Percentiles rank a stretch among this genome's conserved stretches.
phyloP scores from a whole-genome alignment of 257 asterid genomes.

The Ophiorrhiza pumila region DNA sequence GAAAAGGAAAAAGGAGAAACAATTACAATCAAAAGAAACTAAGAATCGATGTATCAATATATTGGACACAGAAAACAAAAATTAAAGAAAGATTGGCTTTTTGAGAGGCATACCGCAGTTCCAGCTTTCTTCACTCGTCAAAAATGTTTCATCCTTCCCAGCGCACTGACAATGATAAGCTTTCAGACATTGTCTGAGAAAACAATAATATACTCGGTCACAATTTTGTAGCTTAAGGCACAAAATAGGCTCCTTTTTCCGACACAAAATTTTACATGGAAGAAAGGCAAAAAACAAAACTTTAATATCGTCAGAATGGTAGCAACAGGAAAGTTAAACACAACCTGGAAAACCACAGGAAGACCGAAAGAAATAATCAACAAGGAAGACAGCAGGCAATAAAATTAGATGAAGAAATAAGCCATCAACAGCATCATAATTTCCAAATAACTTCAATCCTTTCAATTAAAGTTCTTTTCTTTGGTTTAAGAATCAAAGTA shows the following conservation, averaged over 20 bases:
- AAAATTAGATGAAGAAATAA: not conserved
- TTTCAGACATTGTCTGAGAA: constrained; percentile 71
- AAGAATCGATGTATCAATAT: not conserved
- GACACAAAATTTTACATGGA: not conserved
- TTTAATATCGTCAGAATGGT: not conserved
- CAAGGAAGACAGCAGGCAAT: not conserved
- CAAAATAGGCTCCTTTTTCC: not conserved
- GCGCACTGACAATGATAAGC: constrained; percentile 67
- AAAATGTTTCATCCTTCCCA: constrained; percentile 43
- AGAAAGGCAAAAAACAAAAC: not conserved
- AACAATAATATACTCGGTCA: constrained; percentile 1
- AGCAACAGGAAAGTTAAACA: not conserved
- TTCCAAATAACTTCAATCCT: not conserved
- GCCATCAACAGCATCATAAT: not conserved
- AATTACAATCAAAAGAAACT: not conserved
- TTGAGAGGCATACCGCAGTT: constrained; percentile 53
- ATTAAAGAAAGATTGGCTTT: constrained; percentile 1
- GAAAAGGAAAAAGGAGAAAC: not conserved
- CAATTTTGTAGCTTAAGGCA: not conserved
- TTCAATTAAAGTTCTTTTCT: not conserved
- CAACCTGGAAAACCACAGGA: not conserved
- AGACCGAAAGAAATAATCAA: not conserved
- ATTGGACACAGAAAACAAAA: not conserved
- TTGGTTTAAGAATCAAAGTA: not conserved
- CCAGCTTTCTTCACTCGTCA: constrained; percentile 40